phyloP scores from a whole-genome alignment of 2,329 filamentous ascomycete species.

The Plenodomus tracheiphilus region DNA sequence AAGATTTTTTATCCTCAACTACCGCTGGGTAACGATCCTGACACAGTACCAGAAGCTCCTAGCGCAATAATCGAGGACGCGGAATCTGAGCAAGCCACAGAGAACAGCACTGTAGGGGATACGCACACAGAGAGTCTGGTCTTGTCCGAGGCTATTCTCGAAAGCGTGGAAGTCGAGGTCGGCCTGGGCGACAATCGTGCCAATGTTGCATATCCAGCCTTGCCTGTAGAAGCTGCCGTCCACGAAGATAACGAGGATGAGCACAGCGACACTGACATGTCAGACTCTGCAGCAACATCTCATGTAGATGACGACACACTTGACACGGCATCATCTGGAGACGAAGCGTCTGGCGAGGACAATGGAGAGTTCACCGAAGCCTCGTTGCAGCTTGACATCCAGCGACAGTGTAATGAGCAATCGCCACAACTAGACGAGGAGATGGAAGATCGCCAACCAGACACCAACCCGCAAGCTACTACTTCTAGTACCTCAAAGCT shows the following conservation, averaged over 20 bases:
- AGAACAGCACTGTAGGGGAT: not conserved
- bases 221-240: conserved; percentile 5
- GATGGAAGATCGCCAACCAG: not conserved
- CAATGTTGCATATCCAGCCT: conserved; percentile 15
- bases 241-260: conserved; percentile 4
- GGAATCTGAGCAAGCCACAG: not conserved
- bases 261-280: conserved; percentile 5
- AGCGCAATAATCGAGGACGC: not conserved
- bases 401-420: conserved; percentile 20
- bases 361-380: conserved; percentile 32
- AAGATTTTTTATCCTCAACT: conserved; percentile 23
- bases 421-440: not conserved
- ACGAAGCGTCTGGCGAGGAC: not conserved
- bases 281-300: not conserved
- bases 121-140: not conserved
- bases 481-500: not conserved
- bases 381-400: conserved; percentile 35
- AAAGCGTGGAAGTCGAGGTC: not conserved
- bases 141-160: not conserved
- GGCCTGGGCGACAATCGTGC: not conserved
- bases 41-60: not conserved
- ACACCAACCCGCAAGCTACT: not conserved
- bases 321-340: not conserved
- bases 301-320: not conserved
- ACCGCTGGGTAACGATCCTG: conserved; percentile 4